phyloP scores from a whole-genome alignment of 352 stramenopile genomes.

The Salisapilia sapeloensis region DNA sequence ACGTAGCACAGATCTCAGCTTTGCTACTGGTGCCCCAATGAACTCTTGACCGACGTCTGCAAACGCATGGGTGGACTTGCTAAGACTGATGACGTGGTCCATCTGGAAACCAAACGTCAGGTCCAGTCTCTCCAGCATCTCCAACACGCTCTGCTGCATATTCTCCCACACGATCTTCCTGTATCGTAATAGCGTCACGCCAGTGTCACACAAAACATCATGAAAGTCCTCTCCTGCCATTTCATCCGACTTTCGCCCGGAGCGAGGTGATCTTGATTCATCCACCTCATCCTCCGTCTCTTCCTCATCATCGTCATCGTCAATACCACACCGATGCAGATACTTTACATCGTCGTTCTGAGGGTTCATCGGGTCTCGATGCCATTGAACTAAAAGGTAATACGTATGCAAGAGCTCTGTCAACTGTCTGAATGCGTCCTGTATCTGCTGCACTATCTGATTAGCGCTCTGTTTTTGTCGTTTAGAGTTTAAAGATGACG shows the following conservation, averaged over 20 bases:
- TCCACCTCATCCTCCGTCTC: constrained; percentile 46
- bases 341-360: constrained; percentile 52
- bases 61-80: constrained; percentile 53
- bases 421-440: constrained; percentile 34
- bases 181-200: constrained; percentile 62
- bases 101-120: constrained; percentile 73
- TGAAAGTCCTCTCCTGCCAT: constrained; percentile 3
- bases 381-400: constrained; percentile 81
- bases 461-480: constrained; percentile 4
- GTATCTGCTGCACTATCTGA: constrained; percentile 1
- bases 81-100: constrained; percentile 75
- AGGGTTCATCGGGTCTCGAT: constrained; percentile 69
- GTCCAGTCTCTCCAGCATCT: constrained; percentile 52
- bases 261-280: constrained; percentile 6
- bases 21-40: constrained; percentile 39
- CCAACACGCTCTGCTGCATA: constrained; percentile 64
- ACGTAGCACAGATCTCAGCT: constrained; percentile 41
- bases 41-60: constrained; percentile 80
- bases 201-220: constrained; percentile 58
- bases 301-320: constrained; percentile 64
- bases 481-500: constrained; percentile 4
- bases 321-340: constrained; percentile 65
- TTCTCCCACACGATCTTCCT: constrained; percentile 77
- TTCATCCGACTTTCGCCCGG: background rate
- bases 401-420: constrained; percentile 81